Percentiles rank a stretch among this genome's conserved stretches.
These are phyloP conservation scores for Cladophialophora psammophila DNA, from an alignment of 2,329 filamentous ascomycete genomes.

Conservation along the genomic window DNA sequence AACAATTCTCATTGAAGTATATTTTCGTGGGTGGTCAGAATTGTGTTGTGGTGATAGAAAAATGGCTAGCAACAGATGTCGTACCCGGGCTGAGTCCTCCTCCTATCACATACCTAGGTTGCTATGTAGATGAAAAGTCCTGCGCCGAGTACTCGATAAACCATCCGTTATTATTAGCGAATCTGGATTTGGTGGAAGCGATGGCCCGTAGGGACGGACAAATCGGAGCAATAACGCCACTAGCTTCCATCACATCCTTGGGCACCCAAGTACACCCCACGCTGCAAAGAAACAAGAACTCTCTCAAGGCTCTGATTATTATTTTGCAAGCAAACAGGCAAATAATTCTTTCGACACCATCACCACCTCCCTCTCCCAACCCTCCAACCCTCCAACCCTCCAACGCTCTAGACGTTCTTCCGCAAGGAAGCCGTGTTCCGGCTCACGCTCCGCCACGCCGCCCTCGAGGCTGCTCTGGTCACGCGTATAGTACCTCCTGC, in stretches of 20 bases:
- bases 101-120: no score
- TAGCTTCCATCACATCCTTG: not conserved
- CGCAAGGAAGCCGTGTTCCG: not conserved
- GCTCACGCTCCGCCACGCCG: not conserved
- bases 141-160: not conserved
- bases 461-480: not conserved
- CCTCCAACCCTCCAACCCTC: not conserved
- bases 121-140: no score
- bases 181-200: not conserved
- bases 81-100: not conserved
- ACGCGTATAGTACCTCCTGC: not conserved
- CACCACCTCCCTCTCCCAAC: not conserved
- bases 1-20: not conserved
- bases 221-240: slow-evolving; percentile 2
- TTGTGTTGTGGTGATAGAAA: not conserved
- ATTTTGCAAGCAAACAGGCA: not conserved
- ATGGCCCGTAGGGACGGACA: not conserved
- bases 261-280: not conserved
- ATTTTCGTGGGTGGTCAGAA: not conserved
- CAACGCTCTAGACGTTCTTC: no score
- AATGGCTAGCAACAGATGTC: not conserved
- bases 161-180: no score
- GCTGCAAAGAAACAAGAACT: not conserved
- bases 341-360: not conserved
- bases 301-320: not conserved